Conservation (phyloP, 805 yeast species). For the Clavispora fructus region DNA sequence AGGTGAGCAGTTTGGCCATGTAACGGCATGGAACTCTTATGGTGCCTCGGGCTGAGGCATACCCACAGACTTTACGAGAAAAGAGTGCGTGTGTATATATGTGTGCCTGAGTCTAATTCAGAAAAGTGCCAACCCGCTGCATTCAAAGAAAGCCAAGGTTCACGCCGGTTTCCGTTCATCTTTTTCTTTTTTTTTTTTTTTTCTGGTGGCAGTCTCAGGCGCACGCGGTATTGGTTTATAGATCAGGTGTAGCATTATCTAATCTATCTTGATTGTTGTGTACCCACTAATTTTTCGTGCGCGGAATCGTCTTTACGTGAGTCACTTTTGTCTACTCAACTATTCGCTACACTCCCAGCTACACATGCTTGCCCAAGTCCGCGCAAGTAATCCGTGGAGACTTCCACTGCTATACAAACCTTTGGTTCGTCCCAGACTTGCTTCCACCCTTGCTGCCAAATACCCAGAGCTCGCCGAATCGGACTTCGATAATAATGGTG, state of each 20-base stretch:
- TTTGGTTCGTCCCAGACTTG: not conserved
- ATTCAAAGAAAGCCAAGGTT: not conserved
- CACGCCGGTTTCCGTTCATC: no score
- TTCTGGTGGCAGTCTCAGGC: no score
- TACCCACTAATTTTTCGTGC: not conserved
- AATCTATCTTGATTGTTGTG: not conserved
- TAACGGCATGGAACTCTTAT: not conserved
- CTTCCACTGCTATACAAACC: not conserved
- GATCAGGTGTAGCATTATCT: not conserved
- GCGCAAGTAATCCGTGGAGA: not conserved
- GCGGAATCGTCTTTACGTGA: not conserved
- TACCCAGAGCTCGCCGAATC: constrained; percentile 44
- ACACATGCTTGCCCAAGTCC: not conserved
- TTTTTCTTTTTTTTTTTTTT: no score
- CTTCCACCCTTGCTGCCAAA: constrained; percentile 7
- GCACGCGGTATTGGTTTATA: not conserved
- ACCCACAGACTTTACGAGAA: not conserved
- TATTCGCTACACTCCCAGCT: not conserved
- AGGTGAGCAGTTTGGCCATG: constrained; percentile 31
- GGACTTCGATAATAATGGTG: constrained; percentile 53
- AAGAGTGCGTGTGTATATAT: not conserved
- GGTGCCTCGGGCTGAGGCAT: not conserved
- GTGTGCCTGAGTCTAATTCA: not conserved
- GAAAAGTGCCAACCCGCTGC: not conserved
- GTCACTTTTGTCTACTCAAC: not conserved